These are phyloP conservation scores for Leptographium radiaticola DNA, from an alignment of 2,329 filamentous ascomycete species.

Conservation along the genomic window DNA sequence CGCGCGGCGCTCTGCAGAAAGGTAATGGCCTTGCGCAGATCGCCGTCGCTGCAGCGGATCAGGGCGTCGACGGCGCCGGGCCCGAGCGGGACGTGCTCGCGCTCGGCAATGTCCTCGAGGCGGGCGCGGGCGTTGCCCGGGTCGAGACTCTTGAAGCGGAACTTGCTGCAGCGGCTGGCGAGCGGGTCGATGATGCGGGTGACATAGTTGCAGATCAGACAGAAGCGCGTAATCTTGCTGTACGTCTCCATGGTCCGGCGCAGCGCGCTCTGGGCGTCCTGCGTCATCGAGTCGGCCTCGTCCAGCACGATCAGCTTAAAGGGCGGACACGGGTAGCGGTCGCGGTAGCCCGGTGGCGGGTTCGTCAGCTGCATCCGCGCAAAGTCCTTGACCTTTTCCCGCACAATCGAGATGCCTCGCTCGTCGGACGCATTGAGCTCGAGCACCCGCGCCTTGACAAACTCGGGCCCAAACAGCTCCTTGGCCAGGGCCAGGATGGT, in stretches of 20 bases:
- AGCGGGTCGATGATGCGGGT: slow-evolving; percentile 95
- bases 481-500: slow-evolving; percentile 95
- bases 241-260: slow-evolving; percentile 98
- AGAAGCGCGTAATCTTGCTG: slow-evolving; percentile 90
- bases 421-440: slow-evolving; percentile 99
- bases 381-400: slow-evolving; percentile 97
- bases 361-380: slow-evolving; percentile 89
- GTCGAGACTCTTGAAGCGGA: slow-evolving; percentile 92
- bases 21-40: slow-evolving; percentile 91
- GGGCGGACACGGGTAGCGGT: slow-evolving; percentile 79
- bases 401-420: slow-evolving; percentile 91
- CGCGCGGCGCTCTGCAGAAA: slow-evolving; percentile 90
- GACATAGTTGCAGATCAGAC: slow-evolving; percentile 96
- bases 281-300: slow-evolving; percentile 97
- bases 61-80: slow-evolving; percentile 71
- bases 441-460: slow-evolving; percentile 88
- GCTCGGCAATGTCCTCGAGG: slow-evolving; percentile 67
- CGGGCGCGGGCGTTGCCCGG: slow-evolving; percentile 69
- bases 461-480: slow-evolving; percentile 90
- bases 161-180: slow-evolving; percentile 88
- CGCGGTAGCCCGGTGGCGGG: slow-evolving; percentile 53
- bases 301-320: slow-evolving; percentile 99
- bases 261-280: slow-evolving; percentile 88
- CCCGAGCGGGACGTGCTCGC: slow-evolving; percentile 65
- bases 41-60: slow-evolving; percentile 81